Percentiles rank a stretch among this genome's conserved stretches.
Conservation (phyloP, 129 eudicot species). For the Scalesia atractyloides region DNA sequence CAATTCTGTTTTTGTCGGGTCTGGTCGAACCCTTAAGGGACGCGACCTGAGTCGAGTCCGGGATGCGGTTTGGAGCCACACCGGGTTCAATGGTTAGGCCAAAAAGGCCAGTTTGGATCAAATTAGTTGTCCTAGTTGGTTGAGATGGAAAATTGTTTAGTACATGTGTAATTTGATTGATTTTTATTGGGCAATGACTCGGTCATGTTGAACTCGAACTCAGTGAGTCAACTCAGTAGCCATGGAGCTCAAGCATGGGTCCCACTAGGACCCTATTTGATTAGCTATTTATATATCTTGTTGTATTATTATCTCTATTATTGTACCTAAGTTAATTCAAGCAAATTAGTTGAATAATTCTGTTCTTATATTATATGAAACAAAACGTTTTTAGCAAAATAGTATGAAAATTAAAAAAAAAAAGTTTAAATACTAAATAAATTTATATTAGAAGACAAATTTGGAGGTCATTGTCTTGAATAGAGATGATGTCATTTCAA, state of each 20-base stretch:
- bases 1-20: conserved; percentile 77
- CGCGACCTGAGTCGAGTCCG: conserved; percentile 92
- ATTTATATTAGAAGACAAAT: conserved; percentile 27
- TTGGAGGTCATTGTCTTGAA: conserved; percentile 24
- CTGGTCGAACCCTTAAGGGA: conserved; percentile 90
- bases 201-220: conserved; percentile 34
- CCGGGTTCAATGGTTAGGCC: conserved; percentile 79
- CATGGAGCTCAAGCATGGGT: conserved; percentile 45
- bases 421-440: not conserved
- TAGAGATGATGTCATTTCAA: conserved; percentile 28
- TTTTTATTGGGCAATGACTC: conserved; percentile 36
- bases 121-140: not conserved
- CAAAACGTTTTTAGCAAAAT: not conserved
- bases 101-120: not conserved
- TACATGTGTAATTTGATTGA: conserved; percentile 16
- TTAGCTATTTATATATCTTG: conserved; percentile 11
- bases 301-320: conserved; percentile 3
- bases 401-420: not conserved
- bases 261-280: conserved; percentile 16
- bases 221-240: conserved; percentile 45
- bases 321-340: conserved; percentile 9
- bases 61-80: conserved; percentile 96
- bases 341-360: not conserved
- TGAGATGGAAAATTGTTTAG: not conserved
- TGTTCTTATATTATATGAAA: not conserved